Evolutionary conservation across 2,329 filamentous ascomycete genomes (phyloP).

Genomic region (Monilinia fructigena): DNA sequence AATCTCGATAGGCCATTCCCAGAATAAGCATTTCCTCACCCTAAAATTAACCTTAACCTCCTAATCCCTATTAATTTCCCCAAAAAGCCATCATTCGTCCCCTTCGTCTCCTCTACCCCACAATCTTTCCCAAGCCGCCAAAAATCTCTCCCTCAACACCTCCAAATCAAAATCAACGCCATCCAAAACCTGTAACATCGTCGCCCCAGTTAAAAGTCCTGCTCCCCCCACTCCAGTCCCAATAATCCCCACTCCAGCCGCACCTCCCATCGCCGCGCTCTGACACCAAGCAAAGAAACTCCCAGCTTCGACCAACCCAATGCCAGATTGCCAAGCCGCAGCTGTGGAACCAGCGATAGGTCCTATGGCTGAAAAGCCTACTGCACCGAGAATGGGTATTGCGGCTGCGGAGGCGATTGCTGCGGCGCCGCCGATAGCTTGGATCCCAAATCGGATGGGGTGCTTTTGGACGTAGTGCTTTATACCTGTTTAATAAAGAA

Average conservation of each 20-base stretch:
- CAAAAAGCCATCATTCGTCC: too few relatives aligned
- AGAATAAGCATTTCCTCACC: too few relatives aligned
- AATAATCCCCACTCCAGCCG: conserved; percentile 10
- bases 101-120: too few relatives aligned
- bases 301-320: conserved; percentile 36
- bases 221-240: conserved; percentile 4
- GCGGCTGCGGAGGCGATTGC: background rate
- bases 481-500: background rate
- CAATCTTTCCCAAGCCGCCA: background rate
- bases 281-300: conserved; percentile 39
- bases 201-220: background rate
- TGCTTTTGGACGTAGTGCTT: conserved; percentile 8
- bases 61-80: too few relatives aligned
- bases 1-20: too few relatives aligned
- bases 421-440: background rate
- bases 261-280: conserved; percentile 25
- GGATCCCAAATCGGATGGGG: conserved; percentile 9
- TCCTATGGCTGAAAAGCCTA: conserved; percentile 34
- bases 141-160: background rate
- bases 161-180: background rate
- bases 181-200: background rate
- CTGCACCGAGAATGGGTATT: conserved; percentile 23
- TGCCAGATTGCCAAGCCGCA: conserved; percentile 35
- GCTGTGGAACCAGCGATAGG: conserved; percentile 32
- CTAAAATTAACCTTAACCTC: too few relatives aligned